phyloP scores from a whole-genome alignment of 768 basidiomycete genomes.

The Tricholoma matsutake region DNA sequence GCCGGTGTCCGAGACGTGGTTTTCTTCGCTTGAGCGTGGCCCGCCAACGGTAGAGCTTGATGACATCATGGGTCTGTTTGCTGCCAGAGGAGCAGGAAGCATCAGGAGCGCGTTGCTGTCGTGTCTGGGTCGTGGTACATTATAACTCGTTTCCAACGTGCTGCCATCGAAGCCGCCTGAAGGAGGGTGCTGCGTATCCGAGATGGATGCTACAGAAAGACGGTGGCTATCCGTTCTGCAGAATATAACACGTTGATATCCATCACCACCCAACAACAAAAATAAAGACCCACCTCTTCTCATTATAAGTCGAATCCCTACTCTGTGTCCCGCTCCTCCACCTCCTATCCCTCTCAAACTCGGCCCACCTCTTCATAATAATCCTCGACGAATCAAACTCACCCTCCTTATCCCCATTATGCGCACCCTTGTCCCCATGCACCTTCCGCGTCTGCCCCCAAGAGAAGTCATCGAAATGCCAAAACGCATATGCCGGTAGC shows the following conservation, averaged over 20 bases:
- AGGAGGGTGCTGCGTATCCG: constrained; percentile 61
- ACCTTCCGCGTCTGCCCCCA: constrained; percentile 94
- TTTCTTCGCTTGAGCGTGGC: constrained; percentile 48
- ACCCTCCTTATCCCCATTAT: constrained; percentile 93
- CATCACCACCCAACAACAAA: not conserved
- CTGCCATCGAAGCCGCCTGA: constrained; percentile 51
- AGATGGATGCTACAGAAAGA: constrained; percentile 76
- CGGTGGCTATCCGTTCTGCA: constrained; percentile 44
- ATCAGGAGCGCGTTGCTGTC: constrained; percentile 72
- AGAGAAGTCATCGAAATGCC: constrained; percentile 99
- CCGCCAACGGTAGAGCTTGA: constrained; percentile 45
- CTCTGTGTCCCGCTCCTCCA: constrained; percentile 89
- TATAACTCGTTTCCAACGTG: constrained; percentile 55
- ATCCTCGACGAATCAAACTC: constrained; percentile 96
- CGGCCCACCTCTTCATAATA: constrained; percentile 98
- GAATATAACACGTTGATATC: not conserved
- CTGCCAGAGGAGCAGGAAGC: constrained; percentile 71
- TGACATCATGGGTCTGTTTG: constrained; percentile 50
- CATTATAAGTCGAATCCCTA: constrained; percentile 70
- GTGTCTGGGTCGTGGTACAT: constrained; percentile 50
- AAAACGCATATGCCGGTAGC: constrained; percentile 93
- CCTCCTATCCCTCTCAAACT: constrained; percentile 93
- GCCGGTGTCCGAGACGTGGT: constrained; percentile 38
- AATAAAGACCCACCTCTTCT: constrained; percentile 63
- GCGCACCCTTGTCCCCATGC: constrained; percentile 64